These are phyloP conservation scores for Paramecium tetraurelia DNA, from an alignment of 73 alveolate species.

Conservation along the genomic window DNA sequence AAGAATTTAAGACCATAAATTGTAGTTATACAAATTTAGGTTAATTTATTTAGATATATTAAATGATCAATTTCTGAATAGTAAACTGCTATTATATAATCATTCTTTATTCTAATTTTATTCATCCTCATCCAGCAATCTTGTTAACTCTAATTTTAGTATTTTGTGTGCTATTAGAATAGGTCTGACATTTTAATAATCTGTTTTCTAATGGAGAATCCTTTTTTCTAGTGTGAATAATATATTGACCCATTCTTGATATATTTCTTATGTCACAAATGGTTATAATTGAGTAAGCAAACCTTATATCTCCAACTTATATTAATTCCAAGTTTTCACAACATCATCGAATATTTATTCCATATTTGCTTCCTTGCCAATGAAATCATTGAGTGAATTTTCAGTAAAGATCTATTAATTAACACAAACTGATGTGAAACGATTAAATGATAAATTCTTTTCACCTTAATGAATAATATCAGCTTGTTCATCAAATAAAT, in stretches of 20 bases:
- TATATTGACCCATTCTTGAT: conserved; percentile 44
- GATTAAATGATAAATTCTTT: conserved; percentile 52
- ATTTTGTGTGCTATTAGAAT: conserved; percentile 58
- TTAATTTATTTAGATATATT: not conserved
- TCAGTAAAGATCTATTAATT: conserved; percentile 49
- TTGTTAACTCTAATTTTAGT: conserved; percentile 40
- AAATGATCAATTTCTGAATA: not conserved
- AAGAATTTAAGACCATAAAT: not conserved
- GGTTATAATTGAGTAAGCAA: conserved; percentile 38
- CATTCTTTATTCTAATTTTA: conserved; percentile 44
- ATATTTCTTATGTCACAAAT: conserved; percentile 49
- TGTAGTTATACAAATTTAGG: not conserved
- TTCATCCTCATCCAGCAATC: conserved; percentile 42
- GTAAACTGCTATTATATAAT: not conserved
- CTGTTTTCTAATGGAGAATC: not conserved
- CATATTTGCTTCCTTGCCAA: not conserved
- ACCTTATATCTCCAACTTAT: not conserved
- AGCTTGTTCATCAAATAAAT: conserved; percentile 60
- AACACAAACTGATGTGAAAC: conserved; percentile 52
- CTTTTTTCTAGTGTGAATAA: conserved; percentile 45
- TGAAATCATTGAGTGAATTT: not conserved
- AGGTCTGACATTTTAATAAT: conserved; percentile 26
- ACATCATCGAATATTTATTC: not conserved
- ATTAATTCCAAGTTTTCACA: conserved; percentile 13
- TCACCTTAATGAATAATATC: conserved; percentile 51